Base-by-base conservation (phyloP, 1,139 yeast species). In the Debaryomyces subglobosus region DNA sequence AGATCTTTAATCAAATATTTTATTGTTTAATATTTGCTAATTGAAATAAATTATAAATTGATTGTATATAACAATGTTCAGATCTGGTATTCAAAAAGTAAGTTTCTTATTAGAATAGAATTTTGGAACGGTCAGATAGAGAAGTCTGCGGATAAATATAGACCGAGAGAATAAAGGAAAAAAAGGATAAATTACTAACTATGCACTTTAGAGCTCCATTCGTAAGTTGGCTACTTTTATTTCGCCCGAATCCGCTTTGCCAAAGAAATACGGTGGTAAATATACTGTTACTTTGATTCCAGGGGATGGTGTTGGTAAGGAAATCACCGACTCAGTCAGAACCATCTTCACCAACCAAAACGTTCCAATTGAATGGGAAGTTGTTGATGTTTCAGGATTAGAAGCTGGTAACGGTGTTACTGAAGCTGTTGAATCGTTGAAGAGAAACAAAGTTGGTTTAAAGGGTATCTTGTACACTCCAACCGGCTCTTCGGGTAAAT, bases 221-320 rank as follows among this genome's bases (percentile, higher is more conserved):
- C 79, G 81, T 69, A 61, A 73, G 51, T 70, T 77, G 58, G 82
- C 84, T 51, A 72, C 82, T 44, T 76, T 74, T 64, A 72, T 82
- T 54, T 67, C 78, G 41, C 77, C 85, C 50, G 89, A 84, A 65
- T 67, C 84, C 53, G 81, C 82, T 54, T 77, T 86, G 63, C 96
- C 96, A 64, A 89, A 89, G 79, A 89, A 90, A 77, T 91, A 90
- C 74, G 98, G 98, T 61, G 96, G 97, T 56, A 86, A 86, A 69
- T 92, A 82, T 80, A 87, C 92, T 50, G 96, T 91, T 51, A 91
- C 97, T 49, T 80, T 94, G 69, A 87, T 94, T 63, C 98, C 98
- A 55, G 94, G 92, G 71, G 99, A 94, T 69, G 99, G 99, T 82
- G 87, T 92, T 58, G 99, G 99, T 72, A 87, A 86, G 68, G 97